These are phyloP conservation scores for Biscogniauxia sp. DNA, from an alignment of 2,329 filamentous ascomycete genomes.

Conservation along the genomic window DNA sequence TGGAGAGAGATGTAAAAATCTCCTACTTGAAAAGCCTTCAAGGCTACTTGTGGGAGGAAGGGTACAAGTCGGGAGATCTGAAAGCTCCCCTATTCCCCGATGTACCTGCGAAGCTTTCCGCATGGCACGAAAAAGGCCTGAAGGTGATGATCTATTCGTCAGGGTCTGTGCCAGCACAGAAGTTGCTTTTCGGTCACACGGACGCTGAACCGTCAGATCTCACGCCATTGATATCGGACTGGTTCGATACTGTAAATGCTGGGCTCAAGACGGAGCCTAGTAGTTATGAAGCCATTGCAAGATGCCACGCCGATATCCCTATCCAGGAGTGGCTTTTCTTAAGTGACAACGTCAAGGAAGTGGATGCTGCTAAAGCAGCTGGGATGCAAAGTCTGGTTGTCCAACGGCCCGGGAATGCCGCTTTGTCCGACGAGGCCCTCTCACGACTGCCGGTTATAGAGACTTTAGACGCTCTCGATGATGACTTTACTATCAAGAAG, in stretches of 20 bases:
- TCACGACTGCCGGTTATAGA: conserved; percentile 31
- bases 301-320: conserved; percentile 43
- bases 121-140: conserved; percentile 56
- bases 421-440: conserved; percentile 50
- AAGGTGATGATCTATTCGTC: conserved; percentile 77
- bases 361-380: conserved; percentile 58
- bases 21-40: conserved; percentile 77
- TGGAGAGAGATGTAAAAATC: conserved; percentile 69
- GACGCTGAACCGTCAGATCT: conserved; percentile 58
- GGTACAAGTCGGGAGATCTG: conserved; percentile 68
- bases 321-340: conserved; percentile 68
- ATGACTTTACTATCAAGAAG: conserved; percentile 17
- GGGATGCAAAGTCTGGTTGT: conserved; percentile 65
- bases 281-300: conserved; percentile 67
- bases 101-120: conserved; percentile 60
- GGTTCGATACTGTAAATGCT: conserved; percentile 80
- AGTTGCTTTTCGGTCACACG: conserved; percentile 72
- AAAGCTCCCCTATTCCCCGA: conserved; percentile 73
- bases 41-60: conserved; percentile 73
- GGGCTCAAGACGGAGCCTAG: conserved; percentile 66
- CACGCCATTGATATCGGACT: conserved; percentile 57
- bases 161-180: conserved; percentile 77
- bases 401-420: conserved; percentile 67
- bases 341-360: conserved; percentile 74
- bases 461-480: conserved; percentile 28